A percentile compares a stretch with the other conserved stretches of the same genome.
Conservation (phyloP, 148 eudicot genomes). For the Chenopodium formosanum region DNA sequence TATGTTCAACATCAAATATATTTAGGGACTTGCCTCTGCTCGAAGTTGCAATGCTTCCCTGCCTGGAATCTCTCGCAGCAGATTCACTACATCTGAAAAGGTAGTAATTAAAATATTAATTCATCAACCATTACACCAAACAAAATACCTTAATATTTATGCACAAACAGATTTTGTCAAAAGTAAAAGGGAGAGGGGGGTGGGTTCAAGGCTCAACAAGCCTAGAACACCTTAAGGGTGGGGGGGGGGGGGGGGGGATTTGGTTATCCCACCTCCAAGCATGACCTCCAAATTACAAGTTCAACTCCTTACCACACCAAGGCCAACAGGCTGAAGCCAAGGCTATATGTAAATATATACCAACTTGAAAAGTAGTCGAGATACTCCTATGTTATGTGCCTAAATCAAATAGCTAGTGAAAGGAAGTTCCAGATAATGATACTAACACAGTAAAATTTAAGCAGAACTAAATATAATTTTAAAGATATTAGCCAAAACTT, state of each 20-base stretch:
- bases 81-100: constrained; percentile 65
- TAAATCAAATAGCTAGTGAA: neutral
- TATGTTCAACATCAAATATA: neutral
- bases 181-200: too few species aligned
- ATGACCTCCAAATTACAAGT: too few species aligned
- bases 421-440: neutral
- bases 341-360: neutral
- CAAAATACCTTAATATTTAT: neutral
- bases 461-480: neutral
- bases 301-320: too few species aligned
- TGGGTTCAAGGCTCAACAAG: too few species aligned
- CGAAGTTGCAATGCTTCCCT: constrained; percentile 81
- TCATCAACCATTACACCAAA: neutral
- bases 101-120: neutral
- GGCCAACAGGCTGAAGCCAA: too few species aligned
- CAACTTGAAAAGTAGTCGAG: neutral
- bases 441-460: neutral
- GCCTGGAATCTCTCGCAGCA: constrained; percentile 78
- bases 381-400: neutral
- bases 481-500: neutral
- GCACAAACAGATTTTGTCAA: too few species aligned
- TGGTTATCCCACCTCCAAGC: too few species aligned
- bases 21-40: constrained; percentile 57
- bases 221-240: too few species aligned
- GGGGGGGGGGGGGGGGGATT: too few species aligned